phyloP scores from a whole-genome alignment of 768 basidiomycete genomes.

The Pisolithus microcarpus region DNA sequence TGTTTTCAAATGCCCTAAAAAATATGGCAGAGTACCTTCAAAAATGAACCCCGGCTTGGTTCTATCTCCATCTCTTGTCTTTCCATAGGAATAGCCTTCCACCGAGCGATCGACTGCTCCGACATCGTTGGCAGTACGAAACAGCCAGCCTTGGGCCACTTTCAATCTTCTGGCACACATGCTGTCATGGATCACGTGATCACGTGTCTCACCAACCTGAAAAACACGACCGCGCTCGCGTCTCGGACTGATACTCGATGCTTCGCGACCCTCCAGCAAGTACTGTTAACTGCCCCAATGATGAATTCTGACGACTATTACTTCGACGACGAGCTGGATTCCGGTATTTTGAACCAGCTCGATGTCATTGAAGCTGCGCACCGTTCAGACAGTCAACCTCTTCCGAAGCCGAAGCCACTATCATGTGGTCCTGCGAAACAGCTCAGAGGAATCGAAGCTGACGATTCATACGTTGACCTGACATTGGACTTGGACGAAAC shows the following conservation, averaged over 20 bases:
- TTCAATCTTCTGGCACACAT: background rate
- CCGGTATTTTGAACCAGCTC: conserved; percentile 50
- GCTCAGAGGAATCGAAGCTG: conserved; percentile 21
- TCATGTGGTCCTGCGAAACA: conserved; percentile 10
- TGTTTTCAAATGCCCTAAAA: conserved; percentile 35
- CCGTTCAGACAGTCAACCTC: conserved; percentile 13
- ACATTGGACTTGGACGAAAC: conserved; percentile 51
- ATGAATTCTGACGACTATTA: conserved; percentile 79
- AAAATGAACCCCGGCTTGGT: conserved; percentile 17
- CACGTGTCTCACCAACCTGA: background rate
- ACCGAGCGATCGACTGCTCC: conserved; percentile 53
- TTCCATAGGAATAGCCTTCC: conserved; percentile 61
- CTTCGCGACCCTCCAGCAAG: too few species aligned
- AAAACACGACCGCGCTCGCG: background rate
- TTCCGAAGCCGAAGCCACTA: conserved; percentile 6
- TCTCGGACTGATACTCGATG: background rate
- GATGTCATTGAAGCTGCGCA: conserved; percentile 67
- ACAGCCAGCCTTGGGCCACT: background rate
- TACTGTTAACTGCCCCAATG: background rate
- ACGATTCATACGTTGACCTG: conserved; percentile 45
- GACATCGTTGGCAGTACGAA: conserved; percentile 41
- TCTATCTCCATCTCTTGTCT: conserved; percentile 25
- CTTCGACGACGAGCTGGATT: conserved; percentile 62
- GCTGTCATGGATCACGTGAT: conserved; percentile 11
- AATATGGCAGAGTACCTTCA: conserved; percentile 65